Conservation (phyloP, 2,329 filamentous ascomycete genomes). For the Teratosphaeriaceae sp. region DNA sequence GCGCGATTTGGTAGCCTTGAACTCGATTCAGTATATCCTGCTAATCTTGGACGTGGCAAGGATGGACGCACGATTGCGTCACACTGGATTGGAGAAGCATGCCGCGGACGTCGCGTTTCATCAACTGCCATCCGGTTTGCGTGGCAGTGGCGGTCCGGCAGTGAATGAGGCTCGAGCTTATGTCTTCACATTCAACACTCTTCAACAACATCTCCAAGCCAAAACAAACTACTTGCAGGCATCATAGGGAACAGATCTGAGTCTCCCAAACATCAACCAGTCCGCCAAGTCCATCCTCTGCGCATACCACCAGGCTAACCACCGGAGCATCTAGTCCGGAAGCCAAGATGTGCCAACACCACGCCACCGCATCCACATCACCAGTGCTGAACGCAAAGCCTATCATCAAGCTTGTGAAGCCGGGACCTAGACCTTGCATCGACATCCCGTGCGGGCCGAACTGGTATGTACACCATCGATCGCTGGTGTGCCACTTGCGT, state of each 20-base stretch:
- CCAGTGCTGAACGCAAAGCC: conserved; percentile 11
- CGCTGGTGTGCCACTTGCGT: no score
- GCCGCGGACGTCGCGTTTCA: no score
- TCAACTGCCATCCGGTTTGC: not conserved
- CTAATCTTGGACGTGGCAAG: not conserved
- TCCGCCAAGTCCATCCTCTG: no score
- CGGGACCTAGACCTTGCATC: conserved; percentile 16
- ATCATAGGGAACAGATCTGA: no score
- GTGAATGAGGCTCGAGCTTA: not conserved
- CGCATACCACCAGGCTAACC: no score
- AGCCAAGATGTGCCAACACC: conserved; percentile 12
- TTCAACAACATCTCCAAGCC: no score
- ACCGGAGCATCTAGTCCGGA: no score
- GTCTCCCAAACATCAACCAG: no score
- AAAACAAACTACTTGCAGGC: no score
- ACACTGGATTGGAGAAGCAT: no score
- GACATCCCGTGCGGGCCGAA: conserved; percentile 21
- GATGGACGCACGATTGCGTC: not conserved
- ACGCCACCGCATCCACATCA: conserved; percentile 2
- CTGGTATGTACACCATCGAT: conserved; percentile 11
- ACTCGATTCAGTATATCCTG: not conserved
- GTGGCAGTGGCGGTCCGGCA: not conserved
- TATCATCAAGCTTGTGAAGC: conserved; percentile 14
- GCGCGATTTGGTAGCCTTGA: no score
- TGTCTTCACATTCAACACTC: no score